A percentile compares a stretch with the other conserved stretches of the same genome.
Conservation (phyloP, 257 asterid genomes). For the Galeopsis tetrahit region DNA sequence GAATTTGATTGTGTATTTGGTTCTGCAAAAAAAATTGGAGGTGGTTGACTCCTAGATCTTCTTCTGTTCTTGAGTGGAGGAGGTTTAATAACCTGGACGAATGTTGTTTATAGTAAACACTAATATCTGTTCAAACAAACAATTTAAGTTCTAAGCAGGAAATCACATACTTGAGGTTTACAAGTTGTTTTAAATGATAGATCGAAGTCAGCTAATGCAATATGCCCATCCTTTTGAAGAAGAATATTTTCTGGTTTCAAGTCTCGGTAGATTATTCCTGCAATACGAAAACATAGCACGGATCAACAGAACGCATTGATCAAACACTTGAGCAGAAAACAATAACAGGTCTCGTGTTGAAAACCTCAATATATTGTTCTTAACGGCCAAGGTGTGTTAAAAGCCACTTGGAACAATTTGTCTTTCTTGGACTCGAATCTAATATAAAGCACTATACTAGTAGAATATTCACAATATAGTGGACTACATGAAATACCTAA, state of each 20-base stretch:
- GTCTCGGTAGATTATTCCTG: conserved; percentile 96
- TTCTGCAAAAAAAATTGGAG: conserved; percentile 87
- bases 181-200: conserved; percentile 83
- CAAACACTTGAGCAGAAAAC: conserved; percentile 20
- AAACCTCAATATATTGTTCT: conserved; percentile 3
- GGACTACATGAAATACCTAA: conserved; percentile 60
- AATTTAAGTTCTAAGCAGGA: neutral
- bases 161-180: conserved; percentile 77
- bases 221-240: conserved; percentile 86
- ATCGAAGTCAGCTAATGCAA: conserved; percentile 85
- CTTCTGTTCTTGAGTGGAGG: conserved; percentile 62
- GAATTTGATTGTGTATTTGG: conserved; percentile 92
- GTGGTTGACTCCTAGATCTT: conserved; percentile 75
- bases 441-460: neutral
- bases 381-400: neutral
- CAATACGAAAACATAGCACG: conserved; percentile 31
- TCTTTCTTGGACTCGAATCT: neutral
- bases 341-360: neutral
- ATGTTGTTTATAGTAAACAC: neutral
- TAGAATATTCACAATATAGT: neutral
- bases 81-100: conserved; percentile 74
- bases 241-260: conserved; percentile 94
- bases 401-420: neutral
- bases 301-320: conserved; percentile 14
- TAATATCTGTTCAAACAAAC: neutral